phyloP scores from a whole-genome alignment of 2,329 filamentous ascomycete genomes.

The Phaeosphaeriaceae sp. region DNA sequence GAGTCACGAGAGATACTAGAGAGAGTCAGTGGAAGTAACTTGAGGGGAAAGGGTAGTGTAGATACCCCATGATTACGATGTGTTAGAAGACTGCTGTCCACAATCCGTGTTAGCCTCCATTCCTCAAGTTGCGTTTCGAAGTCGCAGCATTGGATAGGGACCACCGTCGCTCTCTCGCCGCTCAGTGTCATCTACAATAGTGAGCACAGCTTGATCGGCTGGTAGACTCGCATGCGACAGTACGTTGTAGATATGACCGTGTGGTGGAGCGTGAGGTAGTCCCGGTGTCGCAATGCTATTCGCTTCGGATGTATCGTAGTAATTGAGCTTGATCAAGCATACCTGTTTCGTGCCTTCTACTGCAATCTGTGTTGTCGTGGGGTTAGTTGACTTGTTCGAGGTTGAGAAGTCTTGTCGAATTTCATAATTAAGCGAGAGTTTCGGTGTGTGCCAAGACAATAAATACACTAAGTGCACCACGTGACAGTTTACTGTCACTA shows the following conservation, averaged over 20 bases:
- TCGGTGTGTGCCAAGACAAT: not conserved
- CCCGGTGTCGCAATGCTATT: conserved; percentile 26
- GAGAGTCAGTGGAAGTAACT: conserved; percentile 43
- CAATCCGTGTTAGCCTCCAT: conserved; percentile 36
- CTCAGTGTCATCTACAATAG: conserved; percentile 11
- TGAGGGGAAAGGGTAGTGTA: conserved; percentile 16
- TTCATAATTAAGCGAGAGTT: not conserved
- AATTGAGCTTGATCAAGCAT: conserved; percentile 24
- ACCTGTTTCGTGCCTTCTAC: conserved; percentile 47
- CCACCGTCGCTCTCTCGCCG: conserved; percentile 4
- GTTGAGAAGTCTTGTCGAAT: conserved; percentile 3
- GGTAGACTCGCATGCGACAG: conserved; percentile 26
- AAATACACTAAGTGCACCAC: not conserved
- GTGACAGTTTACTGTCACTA: no score
- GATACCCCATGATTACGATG: conserved; percentile 61
- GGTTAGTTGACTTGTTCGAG: conserved; percentile 37
- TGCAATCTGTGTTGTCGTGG: conserved; percentile 45
- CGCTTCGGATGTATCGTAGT: conserved; percentile 10
- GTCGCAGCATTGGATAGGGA: conserved; percentile 20
- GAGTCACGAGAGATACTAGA: conserved; percentile 97
- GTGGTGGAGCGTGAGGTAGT: conserved; percentile 12
- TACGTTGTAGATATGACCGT: conserved; percentile 17
- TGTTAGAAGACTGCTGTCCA: conserved; percentile 51
- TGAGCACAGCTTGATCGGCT: conserved; percentile 22
- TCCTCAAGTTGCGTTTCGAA: conserved; percentile 9